Base-by-base conservation (phyloP, 2,329 filamentous ascomycete genomes). In the Alternaria atra region DNA sequence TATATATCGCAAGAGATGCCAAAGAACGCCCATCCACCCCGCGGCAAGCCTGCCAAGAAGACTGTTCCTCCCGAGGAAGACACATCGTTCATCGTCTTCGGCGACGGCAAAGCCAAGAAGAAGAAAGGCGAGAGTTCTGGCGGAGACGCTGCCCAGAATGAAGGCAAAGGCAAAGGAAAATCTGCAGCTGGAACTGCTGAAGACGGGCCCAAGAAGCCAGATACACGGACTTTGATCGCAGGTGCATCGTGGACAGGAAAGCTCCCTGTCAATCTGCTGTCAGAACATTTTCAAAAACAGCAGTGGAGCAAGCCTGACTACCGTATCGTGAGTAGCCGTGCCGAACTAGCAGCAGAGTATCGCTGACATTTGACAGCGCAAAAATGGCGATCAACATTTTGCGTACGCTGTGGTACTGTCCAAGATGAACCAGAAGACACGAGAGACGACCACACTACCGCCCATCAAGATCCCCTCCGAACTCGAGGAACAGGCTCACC, bases 191-290 rank as follows among this genome's bases (percentile, higher is more conserved):
- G 63, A 12, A 67, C 66, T 34, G 52, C 72, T 29, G 77, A 77
- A 52, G 78, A 81, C 50, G 80, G 76, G 6, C 83, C 82, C n/a
- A 88, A 87, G 76, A 87, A 86, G 69, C 86, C 87, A 40, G 84
- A 87, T 50, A 86, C 85, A 23, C 82, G 86, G 79, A 92, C 96
- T 70, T 83, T 99, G 67, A 97, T 99, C 73, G 95, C 93, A 42
- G 95, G 95, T 50, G 89, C 93, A 60, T 97, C 93, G 69, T 99
- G 95, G 95, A 99, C 95, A 0, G 95, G 95, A 40, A 99, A 99
- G 78, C 83, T 99, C 32, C 95, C 95, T 1, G 91, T 97, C 66
- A 97, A 97, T 76, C 85, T 98, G 72, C 87, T 98, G 65, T 92
- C 91, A 35, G 95, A 98, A 83, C 92, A 97, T 80, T 97, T 94